Evolutionary conservation across 2,329 filamentous ascomycete species (phyloP).

Genomic region (Diplodia mutila): DNA sequence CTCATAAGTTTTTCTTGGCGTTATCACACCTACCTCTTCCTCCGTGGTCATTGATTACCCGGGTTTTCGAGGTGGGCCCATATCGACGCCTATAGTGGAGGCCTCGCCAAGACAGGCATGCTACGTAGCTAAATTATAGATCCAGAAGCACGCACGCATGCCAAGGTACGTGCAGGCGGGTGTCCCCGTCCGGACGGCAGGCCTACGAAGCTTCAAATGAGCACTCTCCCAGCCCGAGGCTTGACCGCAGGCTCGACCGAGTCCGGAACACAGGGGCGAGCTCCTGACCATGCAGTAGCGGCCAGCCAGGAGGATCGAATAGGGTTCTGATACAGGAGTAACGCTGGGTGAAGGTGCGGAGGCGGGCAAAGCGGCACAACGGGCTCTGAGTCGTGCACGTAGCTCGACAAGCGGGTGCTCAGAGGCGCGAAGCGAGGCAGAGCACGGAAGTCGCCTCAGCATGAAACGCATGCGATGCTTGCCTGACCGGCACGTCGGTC

Average conservation of each 20-base stretch:
- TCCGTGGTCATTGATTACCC: not conserved
- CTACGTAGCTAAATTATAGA: not conserved
- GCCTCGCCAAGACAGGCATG: not conserved
- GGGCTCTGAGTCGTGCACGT: not conserved
- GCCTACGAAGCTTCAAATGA: not conserved
- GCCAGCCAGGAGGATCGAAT: conserved; percentile 7
- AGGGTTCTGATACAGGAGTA: conserved; percentile 4
- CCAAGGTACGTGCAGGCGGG: not conserved
- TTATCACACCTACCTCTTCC: not conserved
- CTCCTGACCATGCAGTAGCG: not conserved
- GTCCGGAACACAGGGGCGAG: not conserved
- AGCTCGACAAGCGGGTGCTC: not conserved
- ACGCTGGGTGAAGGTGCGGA: not conserved
- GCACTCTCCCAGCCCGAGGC: not conserved
- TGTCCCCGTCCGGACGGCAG: not conserved
- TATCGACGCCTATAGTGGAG: not conserved
- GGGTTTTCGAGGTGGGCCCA: not conserved
- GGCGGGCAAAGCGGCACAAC: not conserved
- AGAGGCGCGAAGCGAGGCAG: not conserved
- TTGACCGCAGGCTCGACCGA: not conserved
- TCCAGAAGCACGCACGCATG: not conserved
- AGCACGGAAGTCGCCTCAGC: conserved; percentile 7
- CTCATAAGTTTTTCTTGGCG: not conserved
- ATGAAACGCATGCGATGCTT: conserved; percentile 9
- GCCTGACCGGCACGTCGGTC: conserved; percentile 9